phyloP scores from a whole-genome alignment of 2,329 filamentous ascomycete species.

The Scedosporium minutisporum region DNA sequence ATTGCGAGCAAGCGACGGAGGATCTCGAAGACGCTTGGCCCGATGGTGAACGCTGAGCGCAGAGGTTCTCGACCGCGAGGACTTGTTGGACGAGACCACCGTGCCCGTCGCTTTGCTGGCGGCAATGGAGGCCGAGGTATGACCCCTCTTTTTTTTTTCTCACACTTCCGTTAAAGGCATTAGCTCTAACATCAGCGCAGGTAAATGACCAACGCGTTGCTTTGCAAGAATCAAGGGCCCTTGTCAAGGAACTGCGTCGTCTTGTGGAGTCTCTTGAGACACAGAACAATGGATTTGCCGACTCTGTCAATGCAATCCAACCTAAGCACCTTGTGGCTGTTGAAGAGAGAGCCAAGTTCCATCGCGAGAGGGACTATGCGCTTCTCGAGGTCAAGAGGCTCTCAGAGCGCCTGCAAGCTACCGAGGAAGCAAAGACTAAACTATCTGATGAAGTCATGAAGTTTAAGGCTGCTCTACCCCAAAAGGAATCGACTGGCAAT shows the following conservation, averaged over 20 bases:
- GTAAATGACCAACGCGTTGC: not conserved
- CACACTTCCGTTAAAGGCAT: not conserved
- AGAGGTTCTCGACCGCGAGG: not conserved
- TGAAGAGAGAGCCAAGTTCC: constrained; percentile 37
- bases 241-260: constrained; percentile 26
- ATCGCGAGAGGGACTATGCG: constrained; percentile 29
- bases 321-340: constrained; percentile 38
- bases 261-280: constrained; percentile 33
- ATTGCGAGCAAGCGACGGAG: not conserved
- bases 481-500: not conserved
- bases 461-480: constrained; percentile 3
- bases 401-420: constrained; percentile 20
- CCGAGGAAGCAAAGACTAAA: constrained; percentile 24
- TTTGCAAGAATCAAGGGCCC: constrained; percentile 14
- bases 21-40: not conserved
- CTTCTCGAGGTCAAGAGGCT: constrained; percentile 24
- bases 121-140: constrained; percentile 9
- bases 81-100: constrained; percentile 11
- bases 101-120: constrained; percentile 7
- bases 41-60: not conserved
- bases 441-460: constrained; percentile 20
- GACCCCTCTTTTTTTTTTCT: not conserved
- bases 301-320: constrained; percentile 34
- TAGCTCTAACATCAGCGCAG: constrained; percentile 1
- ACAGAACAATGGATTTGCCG: constrained; percentile 36